Percentiles rank a stretch among this genome's conserved stretches.
Evolutionary conservation across 1,139 yeast genomes (phyloP).

Genomic region (Blastobotrys persicus): DNA sequence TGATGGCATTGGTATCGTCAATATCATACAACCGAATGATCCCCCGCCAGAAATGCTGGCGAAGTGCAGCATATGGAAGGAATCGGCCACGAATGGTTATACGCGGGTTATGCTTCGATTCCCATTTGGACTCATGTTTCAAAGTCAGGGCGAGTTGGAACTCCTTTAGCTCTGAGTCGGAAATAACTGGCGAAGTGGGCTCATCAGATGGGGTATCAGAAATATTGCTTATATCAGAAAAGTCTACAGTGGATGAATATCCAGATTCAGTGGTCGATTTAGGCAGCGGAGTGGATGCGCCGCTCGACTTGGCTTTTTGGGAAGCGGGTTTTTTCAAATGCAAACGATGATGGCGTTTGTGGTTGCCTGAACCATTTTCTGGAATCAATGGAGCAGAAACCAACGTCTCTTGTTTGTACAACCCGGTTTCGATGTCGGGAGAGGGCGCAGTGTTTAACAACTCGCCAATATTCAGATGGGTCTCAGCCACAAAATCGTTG

Average conservation of each 20-base stretch:
- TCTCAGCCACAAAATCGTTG: constrained; percentile 77
- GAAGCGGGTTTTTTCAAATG: not conserved
- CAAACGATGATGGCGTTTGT: not conserved
- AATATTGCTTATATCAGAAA: not conserved
- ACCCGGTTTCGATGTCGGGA: constrained; percentile 33
- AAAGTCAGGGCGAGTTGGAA: constrained; percentile 41
- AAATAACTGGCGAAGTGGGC: not conserved
- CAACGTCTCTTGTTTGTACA: constrained; percentile 31
- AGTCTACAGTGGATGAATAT: constrained; percentile 1
- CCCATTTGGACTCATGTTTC: constrained; percentile 33
- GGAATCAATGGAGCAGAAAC: constrained; percentile 10
- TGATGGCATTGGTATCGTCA: constrained; percentile 46
- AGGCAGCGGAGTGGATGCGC: not conserved
- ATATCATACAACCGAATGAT: constrained; percentile 55
- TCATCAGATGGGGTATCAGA: too few relatives aligned
- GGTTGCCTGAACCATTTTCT: not conserved
- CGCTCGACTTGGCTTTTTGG: not conserved
- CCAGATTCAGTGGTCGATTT: not conserved
- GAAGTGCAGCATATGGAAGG: constrained; percentile 61
- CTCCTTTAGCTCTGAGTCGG: constrained; percentile 11
- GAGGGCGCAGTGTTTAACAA: constrained; percentile 42
- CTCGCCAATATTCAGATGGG: constrained; percentile 52
- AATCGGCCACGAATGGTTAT: constrained; percentile 62
- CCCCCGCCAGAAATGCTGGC: constrained; percentile 69
- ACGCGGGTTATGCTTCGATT: constrained; percentile 50